These are phyloP conservation scores for Barbatosphaeria neglecta DNA, from an alignment of 495 filamentous ascomycete species.

Conservation along the genomic window DNA sequence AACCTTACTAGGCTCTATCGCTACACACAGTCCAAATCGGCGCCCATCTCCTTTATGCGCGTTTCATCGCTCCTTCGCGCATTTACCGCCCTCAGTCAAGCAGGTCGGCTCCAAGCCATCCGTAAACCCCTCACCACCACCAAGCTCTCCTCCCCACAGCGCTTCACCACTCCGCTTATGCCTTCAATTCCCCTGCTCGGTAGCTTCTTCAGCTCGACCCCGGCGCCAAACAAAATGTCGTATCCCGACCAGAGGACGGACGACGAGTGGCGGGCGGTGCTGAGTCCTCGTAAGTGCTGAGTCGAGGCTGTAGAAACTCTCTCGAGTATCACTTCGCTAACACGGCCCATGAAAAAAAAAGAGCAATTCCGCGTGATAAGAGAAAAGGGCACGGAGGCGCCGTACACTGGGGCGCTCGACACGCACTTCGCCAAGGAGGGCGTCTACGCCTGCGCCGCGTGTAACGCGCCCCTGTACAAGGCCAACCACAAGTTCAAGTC, in stretches of 20 bases:
- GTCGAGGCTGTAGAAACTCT: too few species aligned
- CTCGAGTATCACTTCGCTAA: too few species aligned
- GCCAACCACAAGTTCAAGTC: conserved; percentile 90
- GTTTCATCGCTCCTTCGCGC: conserved; percentile 41
- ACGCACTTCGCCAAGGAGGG: conserved; percentile 66
- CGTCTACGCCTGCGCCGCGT: conserved; percentile 76
- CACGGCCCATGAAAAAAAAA: conserved; percentile 27
- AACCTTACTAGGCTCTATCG: neutral
- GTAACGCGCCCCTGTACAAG: conserved; percentile 77
- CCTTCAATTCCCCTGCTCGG: conserved; percentile 65
- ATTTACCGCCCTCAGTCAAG: conserved; percentile 15
- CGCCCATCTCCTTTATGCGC: conserved; percentile 44
- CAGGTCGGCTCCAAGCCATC: conserved; percentile 11
- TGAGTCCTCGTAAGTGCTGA: conserved; percentile 54
- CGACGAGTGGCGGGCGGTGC: conserved; percentile 78
- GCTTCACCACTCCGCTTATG: conserved; percentile 38
- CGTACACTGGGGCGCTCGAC: conserved; percentile 73
- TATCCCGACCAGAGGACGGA: conserved; percentile 69
- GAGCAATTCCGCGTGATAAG: conserved; percentile 92
- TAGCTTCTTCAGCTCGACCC: conserved; percentile 61
- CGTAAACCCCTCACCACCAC: conserved; percentile 21
- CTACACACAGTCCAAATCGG: neutral
- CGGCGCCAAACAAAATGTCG: conserved; percentile 49
- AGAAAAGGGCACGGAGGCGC: conserved; percentile 77
- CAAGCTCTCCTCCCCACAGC: conserved; percentile 17